Conservation (phyloP, 805 yeast genomes). For the Sugiyamaella lignohabitans region DNA sequence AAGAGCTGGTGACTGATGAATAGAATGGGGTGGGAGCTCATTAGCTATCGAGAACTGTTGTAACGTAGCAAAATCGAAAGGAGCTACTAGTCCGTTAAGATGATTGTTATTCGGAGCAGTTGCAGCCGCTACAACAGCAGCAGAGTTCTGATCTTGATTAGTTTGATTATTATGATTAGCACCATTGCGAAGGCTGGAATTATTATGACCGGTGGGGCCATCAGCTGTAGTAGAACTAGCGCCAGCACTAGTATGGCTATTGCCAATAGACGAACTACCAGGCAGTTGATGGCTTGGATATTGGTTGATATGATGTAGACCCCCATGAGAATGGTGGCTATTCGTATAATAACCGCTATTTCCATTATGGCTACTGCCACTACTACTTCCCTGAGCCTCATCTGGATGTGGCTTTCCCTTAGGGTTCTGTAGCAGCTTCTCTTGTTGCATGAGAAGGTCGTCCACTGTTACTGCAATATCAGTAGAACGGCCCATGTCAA, state of each 20-base stretch:
- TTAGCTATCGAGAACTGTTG: conserved; percentile 31
- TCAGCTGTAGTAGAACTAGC: conserved; percentile 1
- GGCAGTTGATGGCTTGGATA: neutral
- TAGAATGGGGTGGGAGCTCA: conserved; percentile 24
- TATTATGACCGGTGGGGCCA: too few species aligned
- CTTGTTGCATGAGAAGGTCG: conserved; percentile 36
- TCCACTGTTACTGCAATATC: conserved; percentile 37
- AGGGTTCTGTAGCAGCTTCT: conserved; percentile 30
- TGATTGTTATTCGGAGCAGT: neutral
- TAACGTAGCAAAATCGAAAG: conserved; percentile 25
- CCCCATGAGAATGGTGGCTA: neutral
- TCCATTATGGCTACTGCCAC: neutral
- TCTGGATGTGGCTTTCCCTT: conserved; percentile 10
- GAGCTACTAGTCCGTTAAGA: conserved; percentile 2
- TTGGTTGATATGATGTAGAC: neutral
- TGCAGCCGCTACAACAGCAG: neutral
- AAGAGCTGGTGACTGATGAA: conserved; percentile 6
- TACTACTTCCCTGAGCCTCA: conserved; percentile 2
- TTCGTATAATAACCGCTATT: neutral
- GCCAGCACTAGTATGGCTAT: neutral
- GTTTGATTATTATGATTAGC: too few species aligned
- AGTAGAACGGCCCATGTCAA: conserved; percentile 39
- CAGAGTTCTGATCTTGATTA: too few species aligned
- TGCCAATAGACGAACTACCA: neutral
- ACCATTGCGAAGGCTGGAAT: too few species aligned